Base-by-base conservation (phyloP, 164 flowering plant species). In the Amborella trichopoda region DNA sequence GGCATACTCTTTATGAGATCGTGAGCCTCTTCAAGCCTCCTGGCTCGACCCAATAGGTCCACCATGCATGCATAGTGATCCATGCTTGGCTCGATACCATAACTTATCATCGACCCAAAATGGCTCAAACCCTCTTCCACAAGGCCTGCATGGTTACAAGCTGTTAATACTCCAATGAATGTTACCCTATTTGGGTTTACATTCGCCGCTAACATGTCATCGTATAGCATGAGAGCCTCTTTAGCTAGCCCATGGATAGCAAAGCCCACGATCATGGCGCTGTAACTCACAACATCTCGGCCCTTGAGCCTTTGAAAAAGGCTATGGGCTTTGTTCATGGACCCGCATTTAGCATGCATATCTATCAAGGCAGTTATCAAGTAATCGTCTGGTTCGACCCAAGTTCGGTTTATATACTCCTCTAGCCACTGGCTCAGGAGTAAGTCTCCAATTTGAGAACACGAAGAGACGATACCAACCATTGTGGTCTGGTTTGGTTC, bases 51-150 rank as follows among this genome's bases (percentile, higher is more conserved):
- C 1, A 75, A 49, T 44, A 72, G 70, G 33, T 75, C 74, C 41
- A 71, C 77, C 75, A 71, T 56, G 25, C 66, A 62, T 14, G 63
- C 70, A 55, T 71, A 71, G 52, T 69, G 77, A 58, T 74, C 72
- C 12, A 52, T 50, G 3, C 66, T 53, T n/a, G 75, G 77, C 11
- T 38, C 22, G 36, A 75, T 46, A 22, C 64, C 68, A 51, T 69
- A 45, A 16, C 47, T 52, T 52, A 50, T 50, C 62, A 66, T 65
- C 2, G 66, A 62, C 22, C 13, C 44, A 41, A 72, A 70, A 50
- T 70, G 69, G 22, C 40, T 43, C 32, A 52, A 46, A 0, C 75
- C 73, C 54, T 75, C 69, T 50, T 75, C 71, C 2, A 75, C 66
- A 50, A 75, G 34, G 37, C 81, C 77, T 11, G 68, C 67, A 54